These are phyloP conservation scores for Xylaria hypoxylon DNA, from an alignment of 2,329 filamentous ascomycete genomes.

Conservation along the genomic window DNA sequence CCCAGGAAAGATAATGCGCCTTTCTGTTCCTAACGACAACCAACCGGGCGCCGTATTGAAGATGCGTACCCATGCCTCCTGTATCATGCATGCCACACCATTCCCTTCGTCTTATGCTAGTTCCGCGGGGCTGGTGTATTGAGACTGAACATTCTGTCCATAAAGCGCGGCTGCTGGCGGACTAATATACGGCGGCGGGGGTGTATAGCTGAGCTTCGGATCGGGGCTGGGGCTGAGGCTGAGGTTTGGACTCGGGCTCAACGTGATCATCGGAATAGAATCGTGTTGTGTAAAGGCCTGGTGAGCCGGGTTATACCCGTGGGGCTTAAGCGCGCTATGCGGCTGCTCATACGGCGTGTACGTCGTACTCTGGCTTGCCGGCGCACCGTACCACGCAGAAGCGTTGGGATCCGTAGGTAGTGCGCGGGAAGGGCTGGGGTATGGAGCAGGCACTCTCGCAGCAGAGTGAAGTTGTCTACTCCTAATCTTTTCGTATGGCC, in stretches of 20 bases:
- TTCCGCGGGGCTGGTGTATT: conserved; percentile 5
- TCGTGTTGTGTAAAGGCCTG: conserved; percentile 10
- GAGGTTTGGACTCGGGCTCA: conserved; percentile 8
- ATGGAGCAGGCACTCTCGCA: neutral
- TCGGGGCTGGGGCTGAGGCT: neutral
- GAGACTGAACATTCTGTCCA: neutral
- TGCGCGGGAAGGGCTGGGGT: neutral
- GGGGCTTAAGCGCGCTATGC: conserved; percentile 3
- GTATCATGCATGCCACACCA: neutral
- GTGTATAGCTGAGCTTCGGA: neutral
- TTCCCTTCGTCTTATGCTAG: neutral
- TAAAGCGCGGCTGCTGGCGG: conserved; percentile 19
- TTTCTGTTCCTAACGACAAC: neutral
- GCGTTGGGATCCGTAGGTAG: neutral
- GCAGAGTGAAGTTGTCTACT: neutral
- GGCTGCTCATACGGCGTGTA: conserved; percentile 4
- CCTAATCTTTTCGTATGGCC: conserved; percentile 19
- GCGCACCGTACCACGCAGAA: conserved; percentile 1
- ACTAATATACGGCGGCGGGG: conserved; percentile 25
- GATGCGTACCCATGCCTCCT: neutral
- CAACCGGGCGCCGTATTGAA: neutral
- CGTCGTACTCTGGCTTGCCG: conserved; percentile 1
- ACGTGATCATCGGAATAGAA: conserved; percentile 24
- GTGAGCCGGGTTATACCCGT: neutral
- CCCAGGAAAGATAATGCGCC: neutral